Conservation (phyloP, 2,329 filamentous ascomycete species). For the Penicillium sp. region DNA sequence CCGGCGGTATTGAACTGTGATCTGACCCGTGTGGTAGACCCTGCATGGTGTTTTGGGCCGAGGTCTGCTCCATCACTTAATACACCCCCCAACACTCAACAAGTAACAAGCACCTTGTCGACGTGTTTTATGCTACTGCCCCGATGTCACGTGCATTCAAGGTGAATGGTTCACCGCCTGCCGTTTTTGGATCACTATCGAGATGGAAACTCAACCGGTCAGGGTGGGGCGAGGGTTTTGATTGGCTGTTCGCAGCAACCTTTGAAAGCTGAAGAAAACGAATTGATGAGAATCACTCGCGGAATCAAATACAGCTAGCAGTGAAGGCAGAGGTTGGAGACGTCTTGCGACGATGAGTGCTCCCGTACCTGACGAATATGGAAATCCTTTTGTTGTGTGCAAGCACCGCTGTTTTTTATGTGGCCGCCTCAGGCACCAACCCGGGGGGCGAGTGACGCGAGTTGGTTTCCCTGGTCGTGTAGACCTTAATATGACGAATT, state of each 20-base stretch:
- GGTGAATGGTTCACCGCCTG: conserved; percentile 11
- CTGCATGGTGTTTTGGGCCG: conserved; percentile 30
- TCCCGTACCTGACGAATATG: background rate
- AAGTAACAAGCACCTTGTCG: background rate
- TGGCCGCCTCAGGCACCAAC: conserved; percentile 20
- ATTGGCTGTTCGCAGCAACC: conserved; percentile 4
- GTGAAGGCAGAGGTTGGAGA: background rate
- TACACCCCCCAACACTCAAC: background rate
- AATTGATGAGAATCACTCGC: background rate
- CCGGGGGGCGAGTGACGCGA: conserved; percentile 15
- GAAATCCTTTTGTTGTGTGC: background rate
- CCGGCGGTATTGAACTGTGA: conserved; percentile 28
- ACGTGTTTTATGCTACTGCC: conserved; percentile 9
- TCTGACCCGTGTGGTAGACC: conserved; percentile 29
- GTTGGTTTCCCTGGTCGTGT: background rate
- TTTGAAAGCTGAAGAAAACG: background rate
- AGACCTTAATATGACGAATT: background rate
- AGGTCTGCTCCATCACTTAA: conserved; percentile 37
- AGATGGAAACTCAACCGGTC: conserved; percentile 3
- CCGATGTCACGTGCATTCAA: conserved; percentile 11
- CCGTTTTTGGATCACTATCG: background rate
- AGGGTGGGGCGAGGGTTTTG: background rate
- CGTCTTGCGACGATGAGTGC: background rate
- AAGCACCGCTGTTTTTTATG: background rate
- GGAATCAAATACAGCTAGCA: background rate